Percentiles rank a stretch among this genome's conserved stretches.
These are phyloP conservation scores for Fusarium sp. DNA, from an alignment of 2,329 filamentous ascomycete genomes.

Conservation along the genomic window DNA sequence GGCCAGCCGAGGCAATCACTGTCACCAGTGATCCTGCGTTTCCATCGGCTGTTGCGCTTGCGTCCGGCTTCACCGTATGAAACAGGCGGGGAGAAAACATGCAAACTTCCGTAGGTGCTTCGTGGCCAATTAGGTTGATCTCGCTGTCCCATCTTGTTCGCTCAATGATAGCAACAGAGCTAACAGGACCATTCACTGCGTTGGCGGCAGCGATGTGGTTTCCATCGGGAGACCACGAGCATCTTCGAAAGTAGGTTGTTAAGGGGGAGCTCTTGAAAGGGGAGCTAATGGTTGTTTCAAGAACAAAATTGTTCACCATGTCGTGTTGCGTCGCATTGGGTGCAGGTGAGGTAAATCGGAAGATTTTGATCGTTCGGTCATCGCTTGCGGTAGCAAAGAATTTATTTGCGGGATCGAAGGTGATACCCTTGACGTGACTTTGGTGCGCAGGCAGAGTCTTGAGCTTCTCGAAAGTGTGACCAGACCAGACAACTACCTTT, in stretches of 20 bases:
- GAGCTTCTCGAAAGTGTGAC: conserved; percentile 96
- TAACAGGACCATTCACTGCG: conserved; percentile 96
- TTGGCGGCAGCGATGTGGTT: conserved; percentile 98
- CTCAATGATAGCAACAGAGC: conserved; percentile 95
- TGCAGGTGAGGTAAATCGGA: conserved; percentile 90
- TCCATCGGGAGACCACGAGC: conserved; percentile 97
- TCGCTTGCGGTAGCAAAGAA: conserved; percentile 99
- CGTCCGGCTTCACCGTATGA: conserved; percentile 74
- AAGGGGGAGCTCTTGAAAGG: conserved; percentile 93
- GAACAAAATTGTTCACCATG: conserved; percentile 94
- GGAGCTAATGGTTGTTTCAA: conserved; percentile 89
- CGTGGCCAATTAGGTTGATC: conserved; percentile 96
- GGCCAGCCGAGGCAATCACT: conserved; percentile 95
- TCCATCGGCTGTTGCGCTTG: conserved; percentile 63
- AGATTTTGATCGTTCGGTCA: conserved; percentile 96
- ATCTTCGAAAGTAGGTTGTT: conserved; percentile 95
- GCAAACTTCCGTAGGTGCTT: conserved; percentile 96
- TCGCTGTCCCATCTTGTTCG: conserved; percentile 94
- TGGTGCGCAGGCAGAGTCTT: conserved; percentile 94
- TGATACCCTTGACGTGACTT: conserved; percentile 98
- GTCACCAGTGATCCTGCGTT: conserved; percentile 74
- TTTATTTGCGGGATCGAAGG: conserved; percentile 98
- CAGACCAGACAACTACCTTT: conserved; percentile 98
- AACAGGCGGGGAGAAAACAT: conserved; percentile 96
- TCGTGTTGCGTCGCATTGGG: conserved; percentile 95